Percentiles rank a stretch among this genome's conserved stretches.
These are phyloP conservation scores for Salicornia ramosissima DNA, from an alignment of 148 eudicot species.

Conservation along the genomic window DNA sequence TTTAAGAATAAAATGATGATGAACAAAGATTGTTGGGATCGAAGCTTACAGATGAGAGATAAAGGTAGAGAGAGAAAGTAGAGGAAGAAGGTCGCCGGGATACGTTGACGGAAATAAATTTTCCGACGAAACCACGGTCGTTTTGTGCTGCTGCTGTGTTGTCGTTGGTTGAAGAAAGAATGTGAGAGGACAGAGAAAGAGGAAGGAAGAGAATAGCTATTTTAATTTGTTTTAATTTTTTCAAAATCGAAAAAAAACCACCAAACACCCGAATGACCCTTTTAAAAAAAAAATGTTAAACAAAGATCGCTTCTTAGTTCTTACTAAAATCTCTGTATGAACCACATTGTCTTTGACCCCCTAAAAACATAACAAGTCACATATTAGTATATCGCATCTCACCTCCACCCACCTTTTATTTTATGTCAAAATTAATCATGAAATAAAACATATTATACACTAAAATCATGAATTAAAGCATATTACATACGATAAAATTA, in stretches of 20 bases:
- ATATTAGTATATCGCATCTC: too few relatives aligned
- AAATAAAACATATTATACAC: too few relatives aligned
- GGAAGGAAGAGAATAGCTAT: neutral
- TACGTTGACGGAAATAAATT: neutral
- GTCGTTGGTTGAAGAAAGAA: constrained; percentile 14
- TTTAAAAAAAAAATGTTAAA: too few relatives aligned
- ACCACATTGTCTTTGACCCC: too few relatives aligned
- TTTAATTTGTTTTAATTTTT: neutral
- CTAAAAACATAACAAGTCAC: too few relatives aligned
- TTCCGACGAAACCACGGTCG: constrained; percentile 12
- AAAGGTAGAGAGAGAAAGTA: neutral
- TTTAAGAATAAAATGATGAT: neutral
- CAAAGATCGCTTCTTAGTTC: too few relatives aligned
- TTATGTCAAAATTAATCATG: too few relatives aligned
- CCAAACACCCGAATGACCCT: too few relatives aligned
- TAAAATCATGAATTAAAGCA: too few relatives aligned
- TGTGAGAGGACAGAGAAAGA: constrained; percentile 17
- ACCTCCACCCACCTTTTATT: too few relatives aligned
- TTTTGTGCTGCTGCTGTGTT: constrained; percentile 9
- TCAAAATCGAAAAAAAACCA: neutral
- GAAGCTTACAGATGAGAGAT: constrained; percentile 28
- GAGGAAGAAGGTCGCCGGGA: constrained; percentile 19
- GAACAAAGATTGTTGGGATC: constrained; percentile 13
- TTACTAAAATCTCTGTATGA: too few relatives aligned
- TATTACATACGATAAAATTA: too few relatives aligned